Percentiles rank a stretch among this genome's conserved stretches.
Conservation (phyloP, 352 stramenopile genomes). For the Globisporangium nodosum region DNA sequence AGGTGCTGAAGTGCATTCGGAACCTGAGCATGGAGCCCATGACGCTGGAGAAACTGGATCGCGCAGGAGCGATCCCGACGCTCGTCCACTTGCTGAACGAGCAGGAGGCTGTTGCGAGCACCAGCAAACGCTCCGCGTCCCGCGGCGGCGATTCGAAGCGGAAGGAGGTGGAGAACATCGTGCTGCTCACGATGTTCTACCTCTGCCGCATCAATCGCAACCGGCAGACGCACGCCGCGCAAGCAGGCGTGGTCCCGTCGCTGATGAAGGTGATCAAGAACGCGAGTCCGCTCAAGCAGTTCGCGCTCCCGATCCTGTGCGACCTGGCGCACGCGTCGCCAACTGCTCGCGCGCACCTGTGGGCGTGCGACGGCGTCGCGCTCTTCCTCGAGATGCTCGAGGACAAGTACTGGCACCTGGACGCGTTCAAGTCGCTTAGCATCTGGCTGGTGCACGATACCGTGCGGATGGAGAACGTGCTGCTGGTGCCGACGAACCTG, state of each 20-base stretch:
- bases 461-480: slow-evolving; percentile 75
- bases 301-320: slow-evolving; percentile 89
- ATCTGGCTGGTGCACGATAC: slow-evolving; percentile 83
- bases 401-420: slow-evolving; percentile 88
- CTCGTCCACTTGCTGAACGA: slow-evolving; percentile 78
- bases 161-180: slow-evolving; percentile 88
- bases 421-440: slow-evolving; percentile 86
- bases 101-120: slow-evolving; percentile 13
- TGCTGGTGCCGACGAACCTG: slow-evolving; percentile 59
- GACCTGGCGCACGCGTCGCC: slow-evolving; percentile 89
- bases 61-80: slow-evolving; percentile 80
- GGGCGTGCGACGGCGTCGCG: slow-evolving; percentile 67
- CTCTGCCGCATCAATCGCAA: slow-evolving; percentile 90
- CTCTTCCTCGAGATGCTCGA: slow-evolving; percentile 87
- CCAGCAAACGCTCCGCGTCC: background rate
- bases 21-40: slow-evolving; percentile 91
- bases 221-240: slow-evolving; percentile 85
- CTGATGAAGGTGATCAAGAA: slow-evolving; percentile 83
- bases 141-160: slow-evolving; percentile 23
- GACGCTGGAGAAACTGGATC: slow-evolving; percentile 86
- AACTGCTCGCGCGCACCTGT: slow-evolving; percentile 79
- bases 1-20: slow-evolving; percentile 78
- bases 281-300: slow-evolving; percentile 87
- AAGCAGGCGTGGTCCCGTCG: slow-evolving; percentile 88
- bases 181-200: slow-evolving; percentile 92